Percentiles rank a stretch among this genome's conserved stretches.
phyloP scores from a whole-genome alignment of 2,329 filamentous ascomycete species.

The Rhynchosporium agropyri region DNA sequence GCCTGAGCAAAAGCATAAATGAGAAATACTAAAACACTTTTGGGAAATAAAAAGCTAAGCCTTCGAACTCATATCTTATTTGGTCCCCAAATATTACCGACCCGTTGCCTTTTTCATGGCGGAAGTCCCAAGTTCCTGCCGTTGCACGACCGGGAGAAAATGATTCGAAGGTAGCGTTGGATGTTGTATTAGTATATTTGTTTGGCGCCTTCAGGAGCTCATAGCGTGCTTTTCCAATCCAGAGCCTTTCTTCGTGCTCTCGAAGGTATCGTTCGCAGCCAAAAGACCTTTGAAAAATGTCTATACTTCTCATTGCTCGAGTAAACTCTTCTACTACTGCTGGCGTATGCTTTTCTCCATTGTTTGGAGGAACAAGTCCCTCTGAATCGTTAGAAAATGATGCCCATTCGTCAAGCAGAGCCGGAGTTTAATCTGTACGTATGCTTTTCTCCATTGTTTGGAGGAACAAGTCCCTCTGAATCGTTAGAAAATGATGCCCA shows the following conservation, averaged over 20 bases:
- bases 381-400: slow-evolving; percentile 51
- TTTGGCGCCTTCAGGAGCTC: slow-evolving; percentile 1
- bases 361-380: slow-evolving; percentile 8
- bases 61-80: too few relatives aligned
- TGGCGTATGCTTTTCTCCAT: slow-evolving; percentile 46
- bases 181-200: background rate
- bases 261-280: slow-evolving; percentile 61
- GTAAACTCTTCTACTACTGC: slow-evolving; percentile 56
- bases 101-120: too few relatives aligned
- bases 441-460: slow-evolving; percentile 42
- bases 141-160: background rate
- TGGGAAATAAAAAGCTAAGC: too few relatives aligned
- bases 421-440: slow-evolving; percentile 61
- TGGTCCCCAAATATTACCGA: too few relatives aligned
- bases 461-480: slow-evolving; percentile 7
- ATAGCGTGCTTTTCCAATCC: slow-evolving; percentile 34
- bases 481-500: slow-evolving; percentile 59
- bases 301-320: slow-evolving; percentile 56
- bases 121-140: too few relatives aligned
- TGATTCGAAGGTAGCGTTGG: background rate
- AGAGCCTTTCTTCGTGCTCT: slow-evolving; percentile 64
- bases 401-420: slow-evolving; percentile 62
- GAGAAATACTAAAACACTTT: too few relatives aligned
- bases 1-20: too few relatives aligned
- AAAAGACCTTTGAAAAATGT: slow-evolving; percentile 61